These are phyloP conservation scores for Colletotrichum musae DNA, from an alignment of 2,329 filamentous ascomycete genomes.

Conservation along the genomic window DNA sequence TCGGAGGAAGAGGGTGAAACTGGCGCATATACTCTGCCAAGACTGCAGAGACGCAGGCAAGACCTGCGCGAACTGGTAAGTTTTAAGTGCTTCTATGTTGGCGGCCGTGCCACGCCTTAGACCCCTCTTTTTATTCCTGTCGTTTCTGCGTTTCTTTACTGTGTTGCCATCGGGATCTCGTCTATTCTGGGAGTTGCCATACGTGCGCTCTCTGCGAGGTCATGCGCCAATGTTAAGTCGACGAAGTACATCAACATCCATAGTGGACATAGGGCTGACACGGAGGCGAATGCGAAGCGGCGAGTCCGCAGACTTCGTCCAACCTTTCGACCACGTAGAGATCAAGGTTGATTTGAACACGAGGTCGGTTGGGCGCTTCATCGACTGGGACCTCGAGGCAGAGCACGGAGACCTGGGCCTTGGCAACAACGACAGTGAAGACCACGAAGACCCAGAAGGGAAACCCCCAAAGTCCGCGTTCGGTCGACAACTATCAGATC, in stretches of 20 bases:
- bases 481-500: constrained; percentile 1
- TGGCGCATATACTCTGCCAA: constrained; percentile 17
- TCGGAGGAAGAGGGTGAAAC: not conserved
- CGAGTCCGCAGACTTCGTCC: not conserved
- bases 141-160: not conserved
- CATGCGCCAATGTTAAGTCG: not conserved
- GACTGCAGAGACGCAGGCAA: constrained; percentile 5
- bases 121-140: not conserved
- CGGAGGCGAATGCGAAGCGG: not conserved
- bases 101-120: not conserved
- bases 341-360: not conserved
- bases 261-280: not conserved
- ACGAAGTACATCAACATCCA: not conserved
- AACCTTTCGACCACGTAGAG: constrained; percentile 5
- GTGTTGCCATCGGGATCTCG: not conserved
- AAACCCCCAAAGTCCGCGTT: constrained; percentile 8
- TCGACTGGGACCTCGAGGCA: not conserved
- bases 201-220: not conserved
- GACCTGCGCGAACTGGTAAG: not conserved
- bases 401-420: constrained; percentile 2
- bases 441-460: not conserved
- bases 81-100: not conserved
- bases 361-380: not conserved
- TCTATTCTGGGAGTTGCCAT: not conserved
- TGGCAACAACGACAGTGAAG: not conserved